These are phyloP conservation scores for Termitomyces sp. DNA, from an alignment of 768 basidiomycete genomes.

Conservation along the genomic window DNA sequence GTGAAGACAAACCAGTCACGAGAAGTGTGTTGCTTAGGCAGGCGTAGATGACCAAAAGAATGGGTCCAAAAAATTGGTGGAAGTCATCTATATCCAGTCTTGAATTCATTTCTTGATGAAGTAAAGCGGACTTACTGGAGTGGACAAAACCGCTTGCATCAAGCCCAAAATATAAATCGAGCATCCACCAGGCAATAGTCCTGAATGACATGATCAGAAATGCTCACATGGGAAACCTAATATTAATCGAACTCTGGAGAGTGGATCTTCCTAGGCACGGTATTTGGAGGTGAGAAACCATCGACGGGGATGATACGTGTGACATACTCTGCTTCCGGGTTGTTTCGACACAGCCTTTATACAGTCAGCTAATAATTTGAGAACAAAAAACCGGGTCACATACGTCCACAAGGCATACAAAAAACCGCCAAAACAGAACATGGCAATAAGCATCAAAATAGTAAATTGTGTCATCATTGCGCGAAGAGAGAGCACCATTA, in stretches of 20 bases:
- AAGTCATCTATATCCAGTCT: conserved; percentile 47
- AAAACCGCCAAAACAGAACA: conserved; percentile 90
- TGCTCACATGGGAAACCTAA: background rate
- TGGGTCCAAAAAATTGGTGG: conserved; percentile 83
- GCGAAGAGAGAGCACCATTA: conserved; percentile 77
- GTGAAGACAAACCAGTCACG: conserved; percentile 60
- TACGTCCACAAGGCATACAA: conserved; percentile 92
- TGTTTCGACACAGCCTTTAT: conserved; percentile 55
- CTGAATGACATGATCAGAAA: conserved; percentile 8
- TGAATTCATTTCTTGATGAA: background rate
- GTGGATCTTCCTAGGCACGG: background rate
- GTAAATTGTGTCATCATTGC: conserved; percentile 93
- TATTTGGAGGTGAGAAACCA: background rate
- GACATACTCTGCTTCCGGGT: conserved; percentile 41
- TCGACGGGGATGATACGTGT: background rate
- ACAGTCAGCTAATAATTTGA: conserved; percentile 1
- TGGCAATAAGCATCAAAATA: conserved; percentile 78
- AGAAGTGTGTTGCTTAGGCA: conserved; percentile 90
- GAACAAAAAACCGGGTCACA: conserved; percentile 25
- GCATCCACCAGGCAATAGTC: conserved; percentile 91
- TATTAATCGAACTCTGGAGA: background rate
- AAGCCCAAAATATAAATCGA: conserved; percentile 91
- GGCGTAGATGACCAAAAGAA: conserved; percentile 89
- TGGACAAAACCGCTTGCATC: conserved; percentile 86
- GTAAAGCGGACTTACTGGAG: conserved; percentile 51